phyloP scores from a whole-genome alignment of 805 yeast genomes.

The Kodamaea nitidulidarum region DNA sequence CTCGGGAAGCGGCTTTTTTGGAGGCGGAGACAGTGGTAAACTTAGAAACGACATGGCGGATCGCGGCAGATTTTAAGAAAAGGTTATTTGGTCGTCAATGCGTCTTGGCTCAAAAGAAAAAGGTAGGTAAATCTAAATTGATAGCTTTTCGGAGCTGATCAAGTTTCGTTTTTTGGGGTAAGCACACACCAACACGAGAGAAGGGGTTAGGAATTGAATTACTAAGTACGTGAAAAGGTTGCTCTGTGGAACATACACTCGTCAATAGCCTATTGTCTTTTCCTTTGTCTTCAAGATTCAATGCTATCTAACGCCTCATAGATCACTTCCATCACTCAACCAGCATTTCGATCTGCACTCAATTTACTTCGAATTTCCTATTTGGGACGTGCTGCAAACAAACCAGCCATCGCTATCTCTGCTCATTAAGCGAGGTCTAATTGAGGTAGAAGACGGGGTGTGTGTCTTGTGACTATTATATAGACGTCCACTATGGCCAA shows the following conservation, averaged over 20 bases:
- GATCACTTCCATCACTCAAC: not conserved
- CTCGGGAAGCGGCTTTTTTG: not conserved
- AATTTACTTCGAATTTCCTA: conserved; percentile 2
- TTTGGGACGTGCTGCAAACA: conserved; percentile 2
- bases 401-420: conserved; percentile 1
- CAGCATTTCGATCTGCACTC: conserved; percentile 4
- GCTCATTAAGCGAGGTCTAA: too few species aligned
- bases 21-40: not conserved
- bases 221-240: too few species aligned
- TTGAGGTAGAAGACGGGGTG: not conserved
- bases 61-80: not conserved
- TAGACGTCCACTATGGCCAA: too few species aligned
- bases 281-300: not conserved
- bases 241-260: too few species aligned
- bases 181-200: too few species aligned
- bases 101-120: too few species aligned
- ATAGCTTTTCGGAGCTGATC: too few species aligned
- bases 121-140: too few species aligned
- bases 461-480: too few species aligned
- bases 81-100: too few species aligned
- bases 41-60: not conserved
- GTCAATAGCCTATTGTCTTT: not conserved
- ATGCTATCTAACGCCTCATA: not conserved
- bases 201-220: too few species aligned
- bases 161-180: too few species aligned